Conservation (phyloP, 108 stramenopile genomes). For the Cyclotella atomus region DNA sequence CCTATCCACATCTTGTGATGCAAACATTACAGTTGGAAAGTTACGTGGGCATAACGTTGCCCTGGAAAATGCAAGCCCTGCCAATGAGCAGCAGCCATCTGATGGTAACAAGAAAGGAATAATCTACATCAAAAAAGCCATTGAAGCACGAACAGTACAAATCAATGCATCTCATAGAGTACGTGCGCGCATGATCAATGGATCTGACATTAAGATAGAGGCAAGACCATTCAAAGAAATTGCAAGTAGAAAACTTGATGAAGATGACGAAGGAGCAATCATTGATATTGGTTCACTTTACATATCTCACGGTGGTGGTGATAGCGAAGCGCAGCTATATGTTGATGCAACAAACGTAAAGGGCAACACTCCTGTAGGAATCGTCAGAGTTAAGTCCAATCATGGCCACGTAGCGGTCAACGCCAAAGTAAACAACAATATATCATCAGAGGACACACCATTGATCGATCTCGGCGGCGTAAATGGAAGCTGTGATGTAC, state of each 20-base stretch:
- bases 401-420: constrained; percentile 53
- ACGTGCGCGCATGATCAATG: constrained; percentile 82
- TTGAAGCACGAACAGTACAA: constrained; percentile 66
- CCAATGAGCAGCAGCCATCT: neutral
- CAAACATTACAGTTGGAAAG: constrained; percentile 66
- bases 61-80: constrained; percentile 28
- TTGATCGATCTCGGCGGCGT: constrained; percentile 85
- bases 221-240: constrained; percentile 15
- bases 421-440: constrained; percentile 16
- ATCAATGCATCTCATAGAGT: constrained; percentile 53
- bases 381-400: constrained; percentile 77
- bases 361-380: constrained; percentile 22
- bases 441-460: constrained; percentile 5
- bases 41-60: constrained; percentile 71
- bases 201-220: constrained; percentile 45
- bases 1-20: constrained; percentile 49
- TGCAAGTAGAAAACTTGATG: constrained; percentile 44
- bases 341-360: constrained; percentile 19
- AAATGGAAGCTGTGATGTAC: constrained; percentile 86
- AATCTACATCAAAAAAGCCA: constrained; percentile 59
- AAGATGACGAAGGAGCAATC: constrained; percentile 73
- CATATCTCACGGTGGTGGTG: constrained; percentile 47
- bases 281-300: constrained; percentile 86
- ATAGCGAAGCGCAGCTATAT: constrained; percentile 19
- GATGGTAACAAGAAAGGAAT: constrained; percentile 14